Evolutionary conservation across 1,139 yeast species (phyloP).

Genomic region (Yamadazyma membranifaciens): DNA sequence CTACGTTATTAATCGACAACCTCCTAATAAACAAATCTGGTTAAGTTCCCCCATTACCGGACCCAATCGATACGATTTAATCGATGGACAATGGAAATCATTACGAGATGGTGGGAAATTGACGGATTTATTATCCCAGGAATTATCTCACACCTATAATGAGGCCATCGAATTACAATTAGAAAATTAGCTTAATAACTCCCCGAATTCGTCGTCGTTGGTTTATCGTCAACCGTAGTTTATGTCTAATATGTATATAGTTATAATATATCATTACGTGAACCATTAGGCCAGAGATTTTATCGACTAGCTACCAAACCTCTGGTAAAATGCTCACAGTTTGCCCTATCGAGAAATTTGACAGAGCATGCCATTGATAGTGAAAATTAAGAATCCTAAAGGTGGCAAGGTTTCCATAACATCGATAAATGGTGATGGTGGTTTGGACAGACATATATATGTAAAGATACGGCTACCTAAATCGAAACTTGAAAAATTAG

Average conservation of each 20-base stretch:
- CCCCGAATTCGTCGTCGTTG: no score
- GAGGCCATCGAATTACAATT: constrained; percentile 21
- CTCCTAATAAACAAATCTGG: constrained; percentile 94
- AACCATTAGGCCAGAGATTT: neutral
- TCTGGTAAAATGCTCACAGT: neutral
- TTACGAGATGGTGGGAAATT: constrained; percentile 54
- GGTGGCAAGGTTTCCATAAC: constrained; percentile 7
- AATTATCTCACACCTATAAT: constrained; percentile 42
- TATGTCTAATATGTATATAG: neutral
- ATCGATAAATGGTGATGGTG: constrained; percentile 1
- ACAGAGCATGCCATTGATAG: constrained; percentile 6
- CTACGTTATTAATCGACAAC: constrained; percentile 89
- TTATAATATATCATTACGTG: no score
- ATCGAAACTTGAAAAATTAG: constrained; percentile 1
- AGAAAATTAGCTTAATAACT: constrained; percentile 8
- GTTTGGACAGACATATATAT: constrained; percentile 2
- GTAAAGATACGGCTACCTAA: constrained; percentile 19
- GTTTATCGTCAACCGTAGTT: neutral
- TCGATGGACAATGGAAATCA: constrained; percentile 59
- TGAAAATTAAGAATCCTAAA: constrained; percentile 8
- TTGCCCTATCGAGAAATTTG: neutral
- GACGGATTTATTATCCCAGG: constrained; percentile 46
- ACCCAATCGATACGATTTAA: constrained; percentile 67
- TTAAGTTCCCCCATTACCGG: constrained; percentile 90
- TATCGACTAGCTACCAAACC: neutral